Evolutionary conservation across 345 rosid genomes (phyloP).

Genomic region (Erucastrum elatum): DNA sequence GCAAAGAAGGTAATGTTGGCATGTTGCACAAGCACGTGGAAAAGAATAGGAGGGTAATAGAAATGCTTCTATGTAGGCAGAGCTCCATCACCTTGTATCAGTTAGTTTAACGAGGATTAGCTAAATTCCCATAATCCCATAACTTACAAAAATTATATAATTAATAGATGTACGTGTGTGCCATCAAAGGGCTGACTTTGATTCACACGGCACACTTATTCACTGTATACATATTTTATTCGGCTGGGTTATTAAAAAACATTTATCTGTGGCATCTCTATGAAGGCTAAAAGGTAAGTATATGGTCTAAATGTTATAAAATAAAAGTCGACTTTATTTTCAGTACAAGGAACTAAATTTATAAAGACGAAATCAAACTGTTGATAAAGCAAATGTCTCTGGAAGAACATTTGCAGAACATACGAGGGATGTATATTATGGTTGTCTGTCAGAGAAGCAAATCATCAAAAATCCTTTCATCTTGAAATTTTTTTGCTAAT

Average conservation of each 20-base stretch:
- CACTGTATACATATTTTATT: neutral
- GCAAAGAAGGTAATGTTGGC: neutral
- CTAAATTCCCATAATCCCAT: neutral
- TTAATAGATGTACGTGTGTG: conserved; percentile 24
- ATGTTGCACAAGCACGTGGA: neutral
- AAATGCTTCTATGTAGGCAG: conserved; percentile 4
- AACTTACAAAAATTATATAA: neutral
- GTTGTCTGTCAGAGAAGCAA: conserved; percentile 39
- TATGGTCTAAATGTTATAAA: neutral
- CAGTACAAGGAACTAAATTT: neutral
- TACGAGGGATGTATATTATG: conserved; percentile 33
- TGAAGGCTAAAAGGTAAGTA: neutral
- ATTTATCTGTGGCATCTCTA: neutral
- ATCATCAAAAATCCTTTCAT: conserved; percentile 27
- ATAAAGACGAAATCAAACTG: neutral
- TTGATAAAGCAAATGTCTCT: neutral
- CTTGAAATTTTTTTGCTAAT: conserved; percentile 9
- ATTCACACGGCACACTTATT: conserved; percentile 1
- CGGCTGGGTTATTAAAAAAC: neutral
- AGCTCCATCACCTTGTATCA: neutral
- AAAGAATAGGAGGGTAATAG: neutral
- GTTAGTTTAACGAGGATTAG: conserved; percentile 1
- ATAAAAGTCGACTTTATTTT: conserved; percentile 24
- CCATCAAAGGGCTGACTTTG: conserved; percentile 30
- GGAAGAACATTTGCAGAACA: conserved; percentile 27